Percentiles rank a stretch among this genome's conserved stretches.
Conservation (phyloP, 306 rosid genomes). For the Macrotyloma uniflorum region DNA sequence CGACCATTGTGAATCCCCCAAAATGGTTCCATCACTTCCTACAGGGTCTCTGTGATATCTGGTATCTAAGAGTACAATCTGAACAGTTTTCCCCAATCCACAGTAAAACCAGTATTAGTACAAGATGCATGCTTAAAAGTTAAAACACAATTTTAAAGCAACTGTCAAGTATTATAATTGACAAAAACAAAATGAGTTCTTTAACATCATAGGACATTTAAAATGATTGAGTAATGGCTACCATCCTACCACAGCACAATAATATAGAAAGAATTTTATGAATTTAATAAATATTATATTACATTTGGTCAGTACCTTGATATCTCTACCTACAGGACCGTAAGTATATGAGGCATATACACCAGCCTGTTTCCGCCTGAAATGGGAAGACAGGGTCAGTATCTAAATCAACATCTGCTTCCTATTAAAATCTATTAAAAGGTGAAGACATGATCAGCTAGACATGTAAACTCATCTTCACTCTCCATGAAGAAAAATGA, state of each 20-base stretch:
- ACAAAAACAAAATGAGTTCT: neutral
- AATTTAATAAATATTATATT: neutral
- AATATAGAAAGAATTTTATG: conserved; percentile 5
- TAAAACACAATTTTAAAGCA: neutral
- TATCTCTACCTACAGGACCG: conserved; percentile 69
- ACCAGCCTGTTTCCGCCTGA: conserved; percentile 80
- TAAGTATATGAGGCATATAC: conserved; percentile 72
- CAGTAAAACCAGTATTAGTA: conserved; percentile 26
- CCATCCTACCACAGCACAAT: neutral
- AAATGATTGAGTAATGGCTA: neutral
- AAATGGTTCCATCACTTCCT: conserved; percentile 74
- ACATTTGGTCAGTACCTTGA: conserved; percentile 57
- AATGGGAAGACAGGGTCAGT: conserved; percentile 36
- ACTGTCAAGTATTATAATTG: neutral
- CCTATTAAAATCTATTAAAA: neutral
- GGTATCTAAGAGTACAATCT: conserved; percentile 65
- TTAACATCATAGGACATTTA: neutral
- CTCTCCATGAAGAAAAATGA: neutral
- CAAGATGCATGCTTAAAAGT: conserved; percentile 25
- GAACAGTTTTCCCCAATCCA: conserved; percentile 27
- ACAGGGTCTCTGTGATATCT: conserved; percentile 86
- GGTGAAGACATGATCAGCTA: neutral
- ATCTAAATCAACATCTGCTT: conserved; percentile 1
- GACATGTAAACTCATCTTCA: conserved; percentile 1
- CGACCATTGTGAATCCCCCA: conserved; percentile 74